Percentiles rank a stretch among this genome's conserved stretches.
These are phyloP conservation scores for Solanum bulbocastanum DNA, from an alignment of 257 asterid species.

Conservation along the genomic window DNA sequence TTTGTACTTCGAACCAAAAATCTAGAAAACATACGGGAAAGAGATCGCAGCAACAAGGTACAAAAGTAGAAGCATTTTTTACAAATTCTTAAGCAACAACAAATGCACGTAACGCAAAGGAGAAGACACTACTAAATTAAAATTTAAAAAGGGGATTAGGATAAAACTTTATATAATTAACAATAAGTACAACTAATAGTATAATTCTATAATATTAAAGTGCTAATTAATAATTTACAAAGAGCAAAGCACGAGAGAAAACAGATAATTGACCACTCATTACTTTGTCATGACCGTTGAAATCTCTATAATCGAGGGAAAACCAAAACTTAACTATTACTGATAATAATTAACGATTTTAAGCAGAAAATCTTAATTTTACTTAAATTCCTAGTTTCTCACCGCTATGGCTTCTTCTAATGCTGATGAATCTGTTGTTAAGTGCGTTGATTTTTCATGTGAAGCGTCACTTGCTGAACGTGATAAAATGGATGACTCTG, in stretches of 20 bases:
- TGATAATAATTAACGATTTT: not conserved
- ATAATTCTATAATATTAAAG: not conserved
- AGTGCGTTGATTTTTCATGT: constrained; percentile 31
- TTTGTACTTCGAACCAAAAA: not conserved
- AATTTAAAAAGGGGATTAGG: not conserved
- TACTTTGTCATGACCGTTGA: constrained; percentile 2
- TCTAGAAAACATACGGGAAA: not conserved
- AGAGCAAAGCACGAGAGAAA: constrained; percentile 5
- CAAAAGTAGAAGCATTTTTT: not conserved
- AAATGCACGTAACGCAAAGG: not conserved
- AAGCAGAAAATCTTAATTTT: not conserved
- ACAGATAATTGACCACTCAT: constrained; percentile 40
- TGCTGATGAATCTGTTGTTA: constrained; percentile 11
- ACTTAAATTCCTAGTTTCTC: not conserved
- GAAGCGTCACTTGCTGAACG: constrained; percentile 68
- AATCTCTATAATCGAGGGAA: constrained; percentile 19
- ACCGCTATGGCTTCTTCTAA: constrained; percentile 15
- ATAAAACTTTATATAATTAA: not conserved
- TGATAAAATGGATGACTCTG: constrained; percentile 15
- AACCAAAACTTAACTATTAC: not conserved
- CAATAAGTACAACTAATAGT: not conserved
- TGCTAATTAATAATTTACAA: not conserved
- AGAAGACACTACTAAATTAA: not conserved
- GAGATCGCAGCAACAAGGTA: not conserved
- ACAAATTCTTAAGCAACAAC: not conserved